These are phyloP conservation scores for Boechera divaricarpa DNA, from an alignment of 345 rosid species.

Conservation along the genomic window DNA sequence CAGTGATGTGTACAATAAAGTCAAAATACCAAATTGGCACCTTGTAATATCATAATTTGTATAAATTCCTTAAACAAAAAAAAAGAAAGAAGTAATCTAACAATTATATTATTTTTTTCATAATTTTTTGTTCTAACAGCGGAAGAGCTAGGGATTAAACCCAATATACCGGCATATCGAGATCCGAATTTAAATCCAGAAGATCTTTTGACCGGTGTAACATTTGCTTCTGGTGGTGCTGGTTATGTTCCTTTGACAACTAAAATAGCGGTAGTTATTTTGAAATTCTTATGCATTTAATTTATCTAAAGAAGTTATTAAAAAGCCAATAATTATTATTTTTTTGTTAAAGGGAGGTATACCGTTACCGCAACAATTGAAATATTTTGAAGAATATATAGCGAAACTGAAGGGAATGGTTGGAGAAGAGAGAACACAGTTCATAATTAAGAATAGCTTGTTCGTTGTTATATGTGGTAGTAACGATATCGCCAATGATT, in stretches of 20 bases:
- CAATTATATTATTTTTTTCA: background rate
- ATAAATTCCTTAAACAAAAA: too few species aligned
- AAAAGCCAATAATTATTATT: background rate
- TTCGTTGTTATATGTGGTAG: conserved; percentile 56
- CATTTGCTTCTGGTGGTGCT: conserved; percentile 67
- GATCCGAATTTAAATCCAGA: conserved; percentile 53
- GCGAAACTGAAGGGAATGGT: conserved; percentile 43
- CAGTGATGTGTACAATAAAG: background rate
- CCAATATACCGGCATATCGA: conserved; percentile 61
- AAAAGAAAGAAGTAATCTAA: background rate
- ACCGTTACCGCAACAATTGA: conserved; percentile 51
- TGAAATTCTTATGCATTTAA: background rate
- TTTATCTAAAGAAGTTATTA: background rate
- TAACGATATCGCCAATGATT: conserved; percentile 65
- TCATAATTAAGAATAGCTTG: conserved; percentile 50
- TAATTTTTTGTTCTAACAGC: conserved; percentile 36
- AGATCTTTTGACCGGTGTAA: conserved; percentile 72
- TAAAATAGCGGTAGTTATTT: conserved; percentile 42
- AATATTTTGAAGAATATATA: conserved; percentile 56
- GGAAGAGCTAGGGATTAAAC: conserved; percentile 56
- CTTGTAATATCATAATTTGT: background rate
- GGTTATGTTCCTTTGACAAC: conserved; percentile 69
- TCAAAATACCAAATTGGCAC: background rate
- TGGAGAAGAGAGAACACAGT: conserved; percentile 55
- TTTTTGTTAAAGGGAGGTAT: conserved; percentile 46